Evolutionary conservation across 2,329 filamentous ascomycete genomes (phyloP).

Genomic region (Cadophora sp.): DNA sequence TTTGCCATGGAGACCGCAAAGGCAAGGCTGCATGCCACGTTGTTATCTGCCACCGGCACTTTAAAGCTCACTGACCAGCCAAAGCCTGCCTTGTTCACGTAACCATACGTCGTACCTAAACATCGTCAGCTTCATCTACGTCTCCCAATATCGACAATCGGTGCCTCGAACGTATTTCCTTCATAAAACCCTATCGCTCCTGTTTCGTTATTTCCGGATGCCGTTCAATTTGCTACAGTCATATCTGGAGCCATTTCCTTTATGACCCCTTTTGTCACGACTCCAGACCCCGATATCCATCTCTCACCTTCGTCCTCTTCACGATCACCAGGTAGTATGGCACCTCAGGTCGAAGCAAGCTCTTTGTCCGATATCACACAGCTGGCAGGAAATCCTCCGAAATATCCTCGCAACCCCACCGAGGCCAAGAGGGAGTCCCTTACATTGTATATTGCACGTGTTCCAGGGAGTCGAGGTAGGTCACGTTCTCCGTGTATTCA

Average conservation of each 20-base stretch:
- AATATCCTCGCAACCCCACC: constrained; percentile 80
- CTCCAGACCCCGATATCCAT: background rate
- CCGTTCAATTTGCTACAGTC: background rate
- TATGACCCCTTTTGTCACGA: background rate
- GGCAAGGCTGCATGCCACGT: constrained; percentile 14
- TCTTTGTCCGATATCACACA: constrained; percentile 82
- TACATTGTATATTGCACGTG: constrained; percentile 88
- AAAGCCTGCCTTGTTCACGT: constrained; percentile 7
- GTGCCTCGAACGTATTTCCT: background rate
- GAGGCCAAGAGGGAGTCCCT: constrained; percentile 73
- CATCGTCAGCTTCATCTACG: constrained; percentile 9
- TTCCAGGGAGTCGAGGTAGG: constrained; percentile 87
- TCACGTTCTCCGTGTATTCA: constrained; percentile 25
- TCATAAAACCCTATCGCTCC: background rate
- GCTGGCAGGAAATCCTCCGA: constrained; percentile 85
- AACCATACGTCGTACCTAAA: background rate
- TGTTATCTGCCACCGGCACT: background rate
- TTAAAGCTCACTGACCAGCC: background rate
- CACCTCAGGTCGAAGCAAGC: constrained; percentile 69
- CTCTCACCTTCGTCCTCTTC: background rate
- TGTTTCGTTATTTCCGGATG: background rate
- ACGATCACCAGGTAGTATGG: constrained; percentile 11
- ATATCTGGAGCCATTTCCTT: background rate
- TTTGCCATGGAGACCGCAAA: constrained; percentile 11
- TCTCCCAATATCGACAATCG: background rate